These are phyloP conservation scores for Lepiota venenata DNA, from an alignment of 768 basidiomycete genomes.

Conservation along the genomic window DNA sequence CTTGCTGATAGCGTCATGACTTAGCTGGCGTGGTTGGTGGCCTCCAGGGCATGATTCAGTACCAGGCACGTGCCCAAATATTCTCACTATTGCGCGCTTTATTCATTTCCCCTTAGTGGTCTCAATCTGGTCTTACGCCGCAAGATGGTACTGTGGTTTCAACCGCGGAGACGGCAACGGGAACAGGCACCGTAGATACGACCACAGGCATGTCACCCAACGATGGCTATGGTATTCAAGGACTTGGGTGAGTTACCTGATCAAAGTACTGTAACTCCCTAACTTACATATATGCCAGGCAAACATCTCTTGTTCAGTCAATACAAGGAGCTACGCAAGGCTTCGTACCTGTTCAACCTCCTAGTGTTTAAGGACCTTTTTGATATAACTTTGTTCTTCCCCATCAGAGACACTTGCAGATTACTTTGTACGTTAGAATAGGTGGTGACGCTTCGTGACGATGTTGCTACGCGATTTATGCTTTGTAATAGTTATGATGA, in stretches of 20 bases:
- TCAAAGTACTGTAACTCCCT: too few relatives aligned
- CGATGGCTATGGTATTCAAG: constrained; percentile 55
- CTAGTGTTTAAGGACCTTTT: constrained; percentile 2
- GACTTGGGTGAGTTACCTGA: constrained; percentile 30
- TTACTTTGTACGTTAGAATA: constrained; percentile 1
- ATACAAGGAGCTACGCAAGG: constrained; percentile 1
- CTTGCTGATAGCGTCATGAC: neutral
- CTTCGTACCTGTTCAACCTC: neutral
- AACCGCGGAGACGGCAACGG: constrained; percentile 28
- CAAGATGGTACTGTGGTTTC: constrained; percentile 43
- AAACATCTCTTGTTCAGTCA: neutral
- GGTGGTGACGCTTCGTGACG: neutral
- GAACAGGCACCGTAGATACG: constrained; percentile 23
- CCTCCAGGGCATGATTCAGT: constrained; percentile 43
- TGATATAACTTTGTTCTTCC: neutral
- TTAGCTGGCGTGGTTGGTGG: constrained; percentile 39
- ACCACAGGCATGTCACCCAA: constrained; percentile 55
- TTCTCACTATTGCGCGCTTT: neutral
- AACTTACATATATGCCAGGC: neutral
- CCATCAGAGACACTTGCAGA: neutral
- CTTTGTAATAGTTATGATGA: neutral
- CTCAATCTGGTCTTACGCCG: constrained; percentile 47
- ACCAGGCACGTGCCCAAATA: constrained; percentile 32
- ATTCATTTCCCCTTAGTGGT: constrained; percentile 44
- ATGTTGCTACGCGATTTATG: neutral